These are phyloP conservation scores for Chlorella ohadii DNA, from an alignment of 139 green algal genomes.

Conservation along the genomic window DNA sequence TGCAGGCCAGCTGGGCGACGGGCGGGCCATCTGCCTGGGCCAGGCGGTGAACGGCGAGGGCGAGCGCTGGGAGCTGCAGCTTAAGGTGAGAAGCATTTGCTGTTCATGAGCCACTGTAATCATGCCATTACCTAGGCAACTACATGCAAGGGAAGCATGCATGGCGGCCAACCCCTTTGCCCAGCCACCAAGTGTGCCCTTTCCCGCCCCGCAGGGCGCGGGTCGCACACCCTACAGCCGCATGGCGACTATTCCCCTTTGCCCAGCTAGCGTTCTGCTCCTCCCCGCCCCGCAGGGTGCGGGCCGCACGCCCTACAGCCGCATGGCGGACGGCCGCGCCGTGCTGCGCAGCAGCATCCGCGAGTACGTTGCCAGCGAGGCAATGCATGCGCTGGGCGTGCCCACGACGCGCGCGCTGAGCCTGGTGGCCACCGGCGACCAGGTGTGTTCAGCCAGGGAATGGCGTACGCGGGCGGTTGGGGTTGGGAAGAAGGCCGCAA, in stretches of 20 bases:
- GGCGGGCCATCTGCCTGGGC: conserved; percentile 85
- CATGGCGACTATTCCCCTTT: no score
- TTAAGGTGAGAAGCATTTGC: conserved; percentile 68
- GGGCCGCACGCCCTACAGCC: conserved; percentile 93
- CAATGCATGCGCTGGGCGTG: conserved; percentile 86
- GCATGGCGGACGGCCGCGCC: conserved; percentile 88
- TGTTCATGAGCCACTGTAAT: neutral
- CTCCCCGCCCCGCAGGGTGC: conserved; percentile 73
- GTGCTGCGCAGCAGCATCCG: conserved; percentile 89
- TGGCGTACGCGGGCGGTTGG: no score
- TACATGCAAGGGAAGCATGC: no score
- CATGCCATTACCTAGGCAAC: no score
- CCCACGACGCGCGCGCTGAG: conserved; percentile 92
- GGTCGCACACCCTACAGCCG: conserved; percentile 92
- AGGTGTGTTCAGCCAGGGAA: no score
- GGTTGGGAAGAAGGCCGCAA: no score
- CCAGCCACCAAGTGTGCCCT: no score
- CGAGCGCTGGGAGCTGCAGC: conserved; percentile 91
- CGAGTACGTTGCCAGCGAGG: conserved; percentile 92
- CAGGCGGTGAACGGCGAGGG: conserved; percentile 58
- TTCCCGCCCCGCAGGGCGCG: conserved; percentile 70
- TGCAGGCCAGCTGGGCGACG: conserved; percentile 87
- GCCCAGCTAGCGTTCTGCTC: no score
- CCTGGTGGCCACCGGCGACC: conserved; percentile 84
- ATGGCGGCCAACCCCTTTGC: no score